Conservation (phyloP, 2,329 filamentous ascomycete species). For the Talaromyces funiculosus region DNA sequence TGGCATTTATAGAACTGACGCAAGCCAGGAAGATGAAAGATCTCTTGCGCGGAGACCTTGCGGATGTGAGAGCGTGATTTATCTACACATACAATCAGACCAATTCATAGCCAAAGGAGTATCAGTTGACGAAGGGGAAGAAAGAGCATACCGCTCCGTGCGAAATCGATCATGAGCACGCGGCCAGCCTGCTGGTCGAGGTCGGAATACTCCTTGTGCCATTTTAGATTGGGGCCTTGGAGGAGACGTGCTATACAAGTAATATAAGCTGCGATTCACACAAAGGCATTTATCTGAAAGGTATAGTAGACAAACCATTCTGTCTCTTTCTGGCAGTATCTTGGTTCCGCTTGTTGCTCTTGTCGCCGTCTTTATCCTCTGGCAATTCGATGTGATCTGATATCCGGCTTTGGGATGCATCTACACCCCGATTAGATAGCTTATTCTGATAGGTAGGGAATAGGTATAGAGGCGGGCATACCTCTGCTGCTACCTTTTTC, state of each 20-base stretch:
- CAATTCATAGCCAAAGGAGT: neutral
- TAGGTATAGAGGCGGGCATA: neutral
- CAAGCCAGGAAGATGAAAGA: constrained; percentile 40
- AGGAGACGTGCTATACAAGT: neutral
- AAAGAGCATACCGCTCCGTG: constrained; percentile 26
- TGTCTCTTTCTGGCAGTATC: neutral
- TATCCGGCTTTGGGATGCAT: constrained; percentile 7
- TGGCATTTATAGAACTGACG: constrained; percentile 37
- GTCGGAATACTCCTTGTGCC: constrained; percentile 30
- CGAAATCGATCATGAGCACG: constrained; percentile 49
- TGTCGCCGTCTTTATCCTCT: neutral
- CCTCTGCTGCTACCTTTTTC: neutral
- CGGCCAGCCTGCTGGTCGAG: constrained; percentile 33
- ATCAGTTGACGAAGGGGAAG: neutral
- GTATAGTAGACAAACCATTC: neutral
- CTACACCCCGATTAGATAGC: too few species aligned
- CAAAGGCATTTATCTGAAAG: neutral
- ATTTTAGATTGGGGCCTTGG: constrained; percentile 26
- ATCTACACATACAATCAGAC: constrained; percentile 20
- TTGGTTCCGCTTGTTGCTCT: neutral
- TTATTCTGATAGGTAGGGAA: too few species aligned
- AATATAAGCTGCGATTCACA: neutral
- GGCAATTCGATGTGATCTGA: constrained; percentile 12
- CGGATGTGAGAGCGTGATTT: constrained; percentile 34
- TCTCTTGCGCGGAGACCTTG: constrained; percentile 46